phyloP scores from a whole-genome alignment of 352 stramenopile species.

The Phytophthora lateralis region DNA sequence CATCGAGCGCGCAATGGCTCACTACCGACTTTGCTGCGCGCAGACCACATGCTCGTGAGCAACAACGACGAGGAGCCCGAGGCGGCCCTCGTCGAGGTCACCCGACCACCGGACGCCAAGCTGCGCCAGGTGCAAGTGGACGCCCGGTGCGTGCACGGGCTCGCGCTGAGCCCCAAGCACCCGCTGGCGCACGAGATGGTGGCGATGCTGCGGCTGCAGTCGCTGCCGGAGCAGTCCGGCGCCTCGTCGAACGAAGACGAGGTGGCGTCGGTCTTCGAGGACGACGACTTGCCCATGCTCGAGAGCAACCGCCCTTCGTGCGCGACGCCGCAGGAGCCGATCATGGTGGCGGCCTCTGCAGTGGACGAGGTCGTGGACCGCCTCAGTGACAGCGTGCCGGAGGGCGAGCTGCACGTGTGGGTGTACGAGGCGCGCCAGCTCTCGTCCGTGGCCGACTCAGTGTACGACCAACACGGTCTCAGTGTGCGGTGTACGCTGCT shows the following conservation, averaged over 20 bases:
- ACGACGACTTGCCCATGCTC: constrained; percentile 42
- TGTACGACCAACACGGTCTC: constrained; percentile 56
- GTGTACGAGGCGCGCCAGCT: constrained; percentile 58
- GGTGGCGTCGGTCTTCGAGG: constrained; percentile 1
- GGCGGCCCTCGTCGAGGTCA: constrained; percentile 22
- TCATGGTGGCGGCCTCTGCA: constrained; percentile 18
- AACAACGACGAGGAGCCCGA: constrained; percentile 35
- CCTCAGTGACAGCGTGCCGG: constrained; percentile 32
- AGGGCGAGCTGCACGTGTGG: constrained; percentile 53
- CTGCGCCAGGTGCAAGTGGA: neutral
- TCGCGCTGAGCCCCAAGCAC: constrained; percentile 20
- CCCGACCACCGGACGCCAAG: constrained; percentile 16
- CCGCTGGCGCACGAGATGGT: constrained; percentile 23
- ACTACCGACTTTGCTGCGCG: constrained; percentile 31
- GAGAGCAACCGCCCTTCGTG: constrained; percentile 35
- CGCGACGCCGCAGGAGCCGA: constrained; percentile 8
- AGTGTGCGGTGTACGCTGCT: constrained; percentile 50
- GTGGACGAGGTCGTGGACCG: constrained; percentile 21
- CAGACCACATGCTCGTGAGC: constrained; percentile 33
- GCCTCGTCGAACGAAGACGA: constrained; percentile 34
- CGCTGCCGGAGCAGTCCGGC: constrained; percentile 2
- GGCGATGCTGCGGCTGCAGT: constrained; percentile 15
- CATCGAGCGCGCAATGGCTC: constrained; percentile 15
- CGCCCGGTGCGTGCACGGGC: constrained; percentile 12
- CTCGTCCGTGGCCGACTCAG: constrained; percentile 40